Conservation (phyloP, 768 basidiomycete genomes). For the Rhodocollybia butyracea region DNA sequence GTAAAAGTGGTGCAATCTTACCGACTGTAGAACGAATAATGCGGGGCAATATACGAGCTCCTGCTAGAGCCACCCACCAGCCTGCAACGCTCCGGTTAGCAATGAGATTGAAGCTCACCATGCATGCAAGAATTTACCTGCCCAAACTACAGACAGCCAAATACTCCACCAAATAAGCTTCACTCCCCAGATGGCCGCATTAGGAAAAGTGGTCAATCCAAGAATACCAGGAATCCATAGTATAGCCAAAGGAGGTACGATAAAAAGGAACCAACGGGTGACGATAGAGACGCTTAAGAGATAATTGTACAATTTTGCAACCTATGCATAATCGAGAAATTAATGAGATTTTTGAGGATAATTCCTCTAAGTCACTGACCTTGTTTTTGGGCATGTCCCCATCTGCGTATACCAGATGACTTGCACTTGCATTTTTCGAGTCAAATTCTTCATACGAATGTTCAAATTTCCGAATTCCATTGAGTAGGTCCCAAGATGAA, state of each 20-base stretch:
- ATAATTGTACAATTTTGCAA: conserved; percentile 66
- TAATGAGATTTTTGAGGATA: not conserved
- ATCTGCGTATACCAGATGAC: conserved; percentile 54
- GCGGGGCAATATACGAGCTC: conserved; percentile 46
- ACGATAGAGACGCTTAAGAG: conserved; percentile 73
- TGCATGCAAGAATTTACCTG: too few species aligned
- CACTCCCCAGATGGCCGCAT: conserved; percentile 59
- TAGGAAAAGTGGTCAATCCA: conserved; percentile 38
- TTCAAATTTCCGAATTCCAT: conserved; percentile 49
- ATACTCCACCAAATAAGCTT: conserved; percentile 77
- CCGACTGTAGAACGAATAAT: conserved; percentile 56
- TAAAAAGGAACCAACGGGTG: conserved; percentile 77
- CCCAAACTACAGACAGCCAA: conserved; percentile 78
- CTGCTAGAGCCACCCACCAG: conserved; percentile 77
- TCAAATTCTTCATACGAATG: conserved; percentile 59
- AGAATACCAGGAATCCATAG: conserved; percentile 73
- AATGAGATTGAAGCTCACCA: too few species aligned
- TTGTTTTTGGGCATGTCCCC: conserved; percentile 59
- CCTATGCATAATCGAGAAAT: conserved; percentile 28
- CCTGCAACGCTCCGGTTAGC: too few species aligned
- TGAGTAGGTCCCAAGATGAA: conserved; percentile 49
- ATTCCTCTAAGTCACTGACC: conserved; percentile 28
- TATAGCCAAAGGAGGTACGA: conserved; percentile 61
- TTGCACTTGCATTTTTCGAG: conserved; percentile 45
- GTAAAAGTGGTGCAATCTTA: not conserved